Base-by-base conservation (phyloP, 371 early-diverging fungal genomes). In the Zancudomyces culisetae region DNA sequence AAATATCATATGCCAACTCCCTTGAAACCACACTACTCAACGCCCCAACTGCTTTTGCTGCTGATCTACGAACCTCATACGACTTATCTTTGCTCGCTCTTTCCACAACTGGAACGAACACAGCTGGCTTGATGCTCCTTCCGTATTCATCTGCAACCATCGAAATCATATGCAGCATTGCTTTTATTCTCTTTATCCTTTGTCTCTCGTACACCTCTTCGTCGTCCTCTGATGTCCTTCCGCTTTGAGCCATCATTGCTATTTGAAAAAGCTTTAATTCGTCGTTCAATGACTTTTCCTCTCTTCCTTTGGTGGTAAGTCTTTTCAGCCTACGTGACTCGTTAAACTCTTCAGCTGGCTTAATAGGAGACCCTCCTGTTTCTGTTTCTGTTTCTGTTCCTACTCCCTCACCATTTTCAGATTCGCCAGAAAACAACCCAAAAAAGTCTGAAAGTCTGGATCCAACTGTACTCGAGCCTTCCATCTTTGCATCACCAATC, bases 51-150 rank as follows among this genome's bases (percentile, higher is more conserved):
- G 62, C 60, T 0, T 60, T 57, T 2, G 68, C 68, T 0, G 68
- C 60, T 43, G 66, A 66, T 30, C 67, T 62, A n/a, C 68, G 56
- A 49, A 68, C 68, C 50, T 68, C 68, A 23, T 59, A 68, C 15
- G 58, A 52, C 29, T 42, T 35, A 51, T 68, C 68, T 28, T 50
- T 42, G 15, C 60, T 35, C 1, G 68, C 42, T 4, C 58, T 52
- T 54, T 68, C 68, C 2, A 68, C 60, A 8, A 63, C 69, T 1
- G 68, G 68, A 27, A 68, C 63, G 50, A 68, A 67, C 42, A 68
- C 68, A 1, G 68, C 68, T 1, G 68, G 68, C 48, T 63, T 60
- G 55, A 68, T 55, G 8, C 13, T 40, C 0, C 58, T 52, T 10
- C 68, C 68, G 29, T 53, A 68, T 42, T 68, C 64, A 13, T 57